phyloP scores from a whole-genome alignment of 306 rosid genomes.

The Sindora glabra region DNA sequence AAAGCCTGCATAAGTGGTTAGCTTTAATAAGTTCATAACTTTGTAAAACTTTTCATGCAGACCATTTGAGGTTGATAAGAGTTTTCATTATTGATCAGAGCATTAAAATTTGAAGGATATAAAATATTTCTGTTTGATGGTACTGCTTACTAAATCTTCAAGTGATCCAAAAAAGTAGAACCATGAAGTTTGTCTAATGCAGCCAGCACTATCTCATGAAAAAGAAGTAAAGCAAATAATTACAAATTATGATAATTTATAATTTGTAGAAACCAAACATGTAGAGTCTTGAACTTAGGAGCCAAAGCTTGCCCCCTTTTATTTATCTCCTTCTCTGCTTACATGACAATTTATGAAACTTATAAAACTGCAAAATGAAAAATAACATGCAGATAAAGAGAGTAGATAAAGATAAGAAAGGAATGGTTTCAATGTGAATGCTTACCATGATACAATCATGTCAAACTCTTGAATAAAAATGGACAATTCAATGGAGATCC shows the following conservation, averaged over 20 bases:
- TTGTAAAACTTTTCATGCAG: neutral
- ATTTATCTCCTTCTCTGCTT: too few relatives aligned
- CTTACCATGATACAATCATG: too few relatives aligned
- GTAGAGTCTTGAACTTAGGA: too few relatives aligned
- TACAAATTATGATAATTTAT: neutral
- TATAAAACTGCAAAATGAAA: too few relatives aligned
- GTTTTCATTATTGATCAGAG: neutral
- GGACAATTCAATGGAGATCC: too few relatives aligned
- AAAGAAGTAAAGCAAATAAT: neutral
- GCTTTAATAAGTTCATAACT: neutral
- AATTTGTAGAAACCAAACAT: too few relatives aligned
- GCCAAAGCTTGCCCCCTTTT: too few relatives aligned
- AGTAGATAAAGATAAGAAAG: too few relatives aligned
- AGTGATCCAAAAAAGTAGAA: conserved; percentile 60
- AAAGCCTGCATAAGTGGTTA: conserved; percentile 39
- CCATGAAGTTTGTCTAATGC: conserved; percentile 83
- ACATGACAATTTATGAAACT: too few relatives aligned
- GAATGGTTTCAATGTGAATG: too few relatives aligned
- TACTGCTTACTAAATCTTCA: conserved; percentile 50
- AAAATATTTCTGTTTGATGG: neutral
- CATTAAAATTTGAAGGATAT: conserved; percentile 17
- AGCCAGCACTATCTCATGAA: conserved; percentile 31
- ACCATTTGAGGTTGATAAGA: neutral
- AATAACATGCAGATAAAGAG: too few relatives aligned
- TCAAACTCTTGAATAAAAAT: too few relatives aligned